Conservation (phyloP, 2,329 filamentous ascomycete species). For the Pseudomassariella vexata region DNA sequence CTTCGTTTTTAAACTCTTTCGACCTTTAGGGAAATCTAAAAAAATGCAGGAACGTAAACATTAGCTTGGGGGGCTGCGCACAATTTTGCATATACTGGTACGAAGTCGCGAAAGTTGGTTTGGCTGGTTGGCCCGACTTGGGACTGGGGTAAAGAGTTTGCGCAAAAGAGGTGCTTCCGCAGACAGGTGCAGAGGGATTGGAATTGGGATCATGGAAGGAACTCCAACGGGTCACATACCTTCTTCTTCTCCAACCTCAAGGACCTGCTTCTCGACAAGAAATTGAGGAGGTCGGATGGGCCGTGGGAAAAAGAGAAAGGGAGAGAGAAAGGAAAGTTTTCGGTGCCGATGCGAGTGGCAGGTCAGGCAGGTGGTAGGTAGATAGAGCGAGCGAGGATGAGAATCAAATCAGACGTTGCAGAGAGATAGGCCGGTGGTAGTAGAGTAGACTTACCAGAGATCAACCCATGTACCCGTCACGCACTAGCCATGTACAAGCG, state of each 20-base stretch:
- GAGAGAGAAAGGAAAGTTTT: slow-evolving; percentile 26
- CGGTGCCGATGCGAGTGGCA: slow-evolving; percentile 18
- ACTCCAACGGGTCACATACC: too few relatives aligned
- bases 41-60: slow-evolving; percentile 16
- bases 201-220: too few relatives aligned
- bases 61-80: slow-evolving; percentile 17
- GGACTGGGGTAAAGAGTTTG: too few relatives aligned
- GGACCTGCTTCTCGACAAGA: slow-evolving; percentile 17
- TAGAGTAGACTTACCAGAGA: too few relatives aligned
- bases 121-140: too few relatives aligned
- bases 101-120: too few relatives aligned
- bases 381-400: slow-evolving; percentile 10
- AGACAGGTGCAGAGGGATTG: slow-evolving; percentile 1
- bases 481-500: not conserved
- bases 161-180: slow-evolving; percentile 8
- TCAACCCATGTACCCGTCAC: not conserved
- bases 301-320: slow-evolving; percentile 26
- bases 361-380: slow-evolving; percentile 12
- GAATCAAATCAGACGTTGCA: slow-evolving; percentile 5
- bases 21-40: too few relatives aligned
- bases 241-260: slow-evolving; percentile 24
- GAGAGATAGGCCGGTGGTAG: too few relatives aligned
- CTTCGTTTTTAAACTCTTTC: slow-evolving; percentile 18
- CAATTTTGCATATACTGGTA: slow-evolving; percentile 7
- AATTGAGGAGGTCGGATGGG: slow-evolving; percentile 29